phyloP scores from a whole-genome alignment of 164 flowering plant species.

The Stephania cephalantha region DNA sequence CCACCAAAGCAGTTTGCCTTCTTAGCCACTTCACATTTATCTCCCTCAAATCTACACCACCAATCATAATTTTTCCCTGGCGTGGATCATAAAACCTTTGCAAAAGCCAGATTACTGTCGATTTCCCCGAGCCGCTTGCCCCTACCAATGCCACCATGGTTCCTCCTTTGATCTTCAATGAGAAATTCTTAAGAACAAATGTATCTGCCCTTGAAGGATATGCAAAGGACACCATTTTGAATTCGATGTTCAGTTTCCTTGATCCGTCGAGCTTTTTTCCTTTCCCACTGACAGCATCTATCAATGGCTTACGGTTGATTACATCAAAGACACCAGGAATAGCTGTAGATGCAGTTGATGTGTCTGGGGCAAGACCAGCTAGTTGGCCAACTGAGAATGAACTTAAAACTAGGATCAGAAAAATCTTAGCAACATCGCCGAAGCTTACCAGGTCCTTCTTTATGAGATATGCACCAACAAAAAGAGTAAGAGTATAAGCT shows the following conservation, averaged over 20 bases:
- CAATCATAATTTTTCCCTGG: slow-evolving; percentile 47
- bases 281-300: slow-evolving; percentile 25
- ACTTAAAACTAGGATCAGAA: slow-evolving; percentile 66
- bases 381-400: slow-evolving; percentile 79
- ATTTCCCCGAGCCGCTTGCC: slow-evolving; percentile 71
- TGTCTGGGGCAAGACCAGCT: slow-evolving; percentile 77
- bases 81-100: slow-evolving; percentile 76
- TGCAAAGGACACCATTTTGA: slow-evolving; percentile 53
- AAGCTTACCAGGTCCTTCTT: slow-evolving; percentile 30
- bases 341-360: slow-evolving; percentile 48
- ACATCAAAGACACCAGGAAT: slow-evolving; percentile 50
- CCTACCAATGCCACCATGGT: slow-evolving; percentile 70
- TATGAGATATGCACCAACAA: slow-evolving; percentile 54
- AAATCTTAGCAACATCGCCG: slow-evolving; percentile 55
- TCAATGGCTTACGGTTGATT: slow-evolving; percentile 42
- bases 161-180: slow-evolving; percentile 51
- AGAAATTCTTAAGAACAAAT: slow-evolving; percentile 47
- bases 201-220: slow-evolving; percentile 65
- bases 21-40: slow-evolving; percentile 64
- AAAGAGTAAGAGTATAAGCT: slow-evolving; percentile 59
- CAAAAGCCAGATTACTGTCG: slow-evolving; percentile 61
- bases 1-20: slow-evolving; percentile 58
- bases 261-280: slow-evolving; percentile 36
- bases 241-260: slow-evolving; percentile 43
- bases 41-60: slow-evolving; percentile 57